Evolutionary conservation across 2,329 filamentous ascomycete species (phyloP), one percentile per base, ranked within the genome.

Genomic region (Ceratocystis colombiana): DNA sequence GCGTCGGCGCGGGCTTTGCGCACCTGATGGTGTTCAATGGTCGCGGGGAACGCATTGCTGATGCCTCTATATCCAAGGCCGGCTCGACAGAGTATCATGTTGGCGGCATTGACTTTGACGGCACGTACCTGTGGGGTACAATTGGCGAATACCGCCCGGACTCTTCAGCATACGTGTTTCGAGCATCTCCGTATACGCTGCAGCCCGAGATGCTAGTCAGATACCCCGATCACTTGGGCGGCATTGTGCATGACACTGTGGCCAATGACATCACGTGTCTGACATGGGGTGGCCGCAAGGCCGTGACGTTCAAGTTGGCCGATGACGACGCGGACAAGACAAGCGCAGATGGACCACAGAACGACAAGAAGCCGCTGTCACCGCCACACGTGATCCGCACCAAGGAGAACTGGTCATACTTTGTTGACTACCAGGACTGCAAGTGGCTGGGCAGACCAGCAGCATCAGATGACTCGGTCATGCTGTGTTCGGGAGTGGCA

Each of bases 351-450:
- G n/a, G 20, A 57, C 15, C 25, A 25, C 6, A 25, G 37, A 41
- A 20, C n/a, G 53, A 57, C 20, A 46, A 10, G 25, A 41, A 7
- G 17, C 64, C 37, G 33, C 62, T 22, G 30, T 48, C 45, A 25
- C 22, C 64, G 10, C 46, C 61, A 44, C 65, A 67, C 1, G 70
- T 73, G 1, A 55, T 68, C 0, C 65, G 22, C 1, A 67, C 70
- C 0, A 69, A 72, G 0, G 70, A 68, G 4, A 79, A 80, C 62
- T 78, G 77, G 0, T 76, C 73, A 45, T 75, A 78, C 69, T 80
- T 75, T 70, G 71, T 78, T 65, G 79, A 80, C 68, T 80, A 80
- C 69, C 79, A 81, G 71, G 79, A 81, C 73, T 81, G 79, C 72
- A 81, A 81, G 70, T 80, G 76, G 71, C 72, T 81, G 0, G 79